Percentiles rank a stretch among this genome's conserved stretches.
phyloP scores from a whole-genome alignment of 768 basidiomycete genomes.

The Stropharia rugosoannulata region DNA sequence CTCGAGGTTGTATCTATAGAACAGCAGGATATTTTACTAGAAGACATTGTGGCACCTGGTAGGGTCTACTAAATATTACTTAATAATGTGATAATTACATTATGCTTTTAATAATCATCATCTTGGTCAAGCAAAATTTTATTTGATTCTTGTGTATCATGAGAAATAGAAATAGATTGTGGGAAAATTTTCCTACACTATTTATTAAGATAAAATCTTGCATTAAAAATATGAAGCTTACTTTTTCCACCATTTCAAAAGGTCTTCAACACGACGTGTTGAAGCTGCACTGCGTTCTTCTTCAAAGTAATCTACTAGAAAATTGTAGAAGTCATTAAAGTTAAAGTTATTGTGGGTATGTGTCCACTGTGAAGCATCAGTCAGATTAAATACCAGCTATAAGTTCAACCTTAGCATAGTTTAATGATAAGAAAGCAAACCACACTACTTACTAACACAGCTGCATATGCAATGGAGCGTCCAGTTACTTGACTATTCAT shows the following conservation, averaged over 20 bases:
- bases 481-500: background rate
- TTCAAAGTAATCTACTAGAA: slow-evolving; percentile 16
- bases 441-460: background rate
- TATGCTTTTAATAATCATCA: too few relatives aligned
- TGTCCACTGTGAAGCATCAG: slow-evolving; percentile 14
- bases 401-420: background rate
- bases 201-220: background rate
- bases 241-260: background rate
- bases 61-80: too few relatives aligned
- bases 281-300: background rate
- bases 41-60: too few relatives aligned
- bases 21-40: too few relatives aligned
- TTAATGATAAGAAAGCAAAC: background rate
- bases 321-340: slow-evolving; percentile 19
- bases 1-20: too few relatives aligned
- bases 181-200: background rate
- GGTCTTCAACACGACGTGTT: background rate
- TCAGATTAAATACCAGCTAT: slow-evolving; percentile 17
- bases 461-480: background rate
- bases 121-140: background rate
- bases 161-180: background rate
- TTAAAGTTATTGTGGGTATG: slow-evolving; percentile 12
- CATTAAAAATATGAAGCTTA: background rate
- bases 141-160: background rate
- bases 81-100: too few relatives aligned